Evolutionary conservation across 2,329 filamentous ascomycete species (phyloP), one percentile per base, ranked within the genome.

Genomic region (Coniochaeta sp.): DNA sequence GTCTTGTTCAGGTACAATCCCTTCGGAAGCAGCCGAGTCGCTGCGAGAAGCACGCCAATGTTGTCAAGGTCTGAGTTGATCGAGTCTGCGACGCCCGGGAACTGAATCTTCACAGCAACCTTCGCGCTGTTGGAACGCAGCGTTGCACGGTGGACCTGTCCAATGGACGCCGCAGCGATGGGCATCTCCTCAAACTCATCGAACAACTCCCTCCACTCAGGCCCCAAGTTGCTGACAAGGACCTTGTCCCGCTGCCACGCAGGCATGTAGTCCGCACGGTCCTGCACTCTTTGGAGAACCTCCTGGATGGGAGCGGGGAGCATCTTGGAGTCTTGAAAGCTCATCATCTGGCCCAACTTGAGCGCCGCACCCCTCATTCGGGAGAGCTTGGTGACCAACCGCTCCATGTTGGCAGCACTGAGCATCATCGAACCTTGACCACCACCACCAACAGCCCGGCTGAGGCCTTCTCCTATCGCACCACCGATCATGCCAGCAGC

Each of bases 51-150:
- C 60, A 99, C 83, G 9, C 89, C 91, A 34, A 99, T 82, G 69
- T 99, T 99, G 74, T 91, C 96, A 1, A 99, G 82, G 69, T 99
- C 95, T 0, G 93, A 97, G 73, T 96, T 92, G 72, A 99, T 99
- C 4, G 93, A 98, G 72, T 91, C 88, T 19, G 93, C 91, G 1
- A 99, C 95, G 16, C 96, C 96, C 0, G 95, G 95, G 68, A 99
- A 99, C 73, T 99, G 95, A 11, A 99, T 88, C 74, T 99, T 99
- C 69, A 99, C 93, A 3, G 95, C 95, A 0, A 99, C 95, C 50
- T 81, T 79, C 64, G 87, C 81, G 43, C 88, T 88, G 44, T 82
- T 92, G 3, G 88, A 88, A 67, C 87, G 89, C 22, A 99, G 80
- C 0, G 87, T 85, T 2, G 92, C 95, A 62, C 87, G 87, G 75